Base-by-base conservation (phyloP, 139 green algal genomes). In the Desmodesmus armatus region DNA sequence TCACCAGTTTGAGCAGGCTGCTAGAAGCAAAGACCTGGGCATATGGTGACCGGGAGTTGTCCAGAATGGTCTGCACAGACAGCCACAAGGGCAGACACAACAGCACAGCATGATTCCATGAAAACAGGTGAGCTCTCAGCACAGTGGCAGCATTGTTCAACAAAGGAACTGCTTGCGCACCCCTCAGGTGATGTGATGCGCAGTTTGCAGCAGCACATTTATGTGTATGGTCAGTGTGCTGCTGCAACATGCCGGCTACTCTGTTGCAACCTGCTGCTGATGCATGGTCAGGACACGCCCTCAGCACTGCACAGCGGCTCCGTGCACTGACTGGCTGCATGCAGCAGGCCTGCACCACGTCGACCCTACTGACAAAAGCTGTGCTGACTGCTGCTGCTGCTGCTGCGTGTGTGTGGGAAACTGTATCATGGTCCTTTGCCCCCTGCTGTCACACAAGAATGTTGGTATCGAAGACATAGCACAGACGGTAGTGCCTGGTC, bases 21-120 rank as follows among this genome's bases (percentile, higher is more conserved):
- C 93, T 95, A 15, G 93, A 90, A 3, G 97, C 97, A 72, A 99
- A 88, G 29, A 98, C 86, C 83, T 99, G 97, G 4, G 97, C 97
- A 90, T 99, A 99, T 0, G 96, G 92, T 0, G 94, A 98, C 7
- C 83, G 71, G 23, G 93, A 96, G 79, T 91, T 96, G 89, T 99
- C 96, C 65, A 99, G 88, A 63, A 99, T 96, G 41, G 92, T 90
- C 94, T 98, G 93, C 67, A 88, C 11, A n/a, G n/a, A n/a, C n/a
- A n/a, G n/a, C n/a, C n/a, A n/a, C n/a, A n/a, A n/a, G n/a, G n/a
- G n/a, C n/a, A n/a, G n/a, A n/a, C n/a, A n/a, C n/a, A n/a, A n/a
- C n/a, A n/a, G n/a, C n/a, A 3, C 31, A 78, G 0, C 35, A 51
- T 29, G 51, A 3, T 44, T 33, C 29, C 7, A 60, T 43, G 37